A percentile compares a stretch with the other conserved stretches of the same genome.
These are phyloP conservation scores for Pirum gemmata DNA, from an alignment of 78 protist species.

Conservation along the genomic window DNA sequence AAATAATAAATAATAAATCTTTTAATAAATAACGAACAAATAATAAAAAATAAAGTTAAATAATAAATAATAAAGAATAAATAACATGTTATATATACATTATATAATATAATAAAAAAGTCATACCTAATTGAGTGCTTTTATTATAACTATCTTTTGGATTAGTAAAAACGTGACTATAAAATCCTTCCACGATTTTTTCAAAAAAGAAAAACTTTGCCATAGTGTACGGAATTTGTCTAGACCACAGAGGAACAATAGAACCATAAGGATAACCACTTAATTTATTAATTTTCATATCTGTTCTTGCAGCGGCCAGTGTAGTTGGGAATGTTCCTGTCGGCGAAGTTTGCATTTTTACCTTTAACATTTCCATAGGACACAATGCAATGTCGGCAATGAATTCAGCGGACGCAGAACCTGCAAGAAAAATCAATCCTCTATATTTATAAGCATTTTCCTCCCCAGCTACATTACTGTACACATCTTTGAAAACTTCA, in stretches of 20 bases:
- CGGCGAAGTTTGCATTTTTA: slow-evolving; percentile 45
- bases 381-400: slow-evolving; percentile 75
- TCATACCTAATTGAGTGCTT: slow-evolving; percentile 53
- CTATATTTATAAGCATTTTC: slow-evolving; percentile 57
- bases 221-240: slow-evolving; percentile 88
- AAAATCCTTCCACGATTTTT: slow-evolving; percentile 48
- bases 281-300: neutral
- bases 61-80: too few relatives aligned
- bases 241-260: slow-evolving; percentile 68
- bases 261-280: slow-evolving; percentile 54
- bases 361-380: slow-evolving; percentile 66
- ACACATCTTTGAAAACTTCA: slow-evolving; percentile 70
- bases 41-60: too few relatives aligned
- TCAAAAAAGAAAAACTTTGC: slow-evolving; percentile 55
- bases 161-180: slow-evolving; percentile 41
- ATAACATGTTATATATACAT: too few relatives aligned
- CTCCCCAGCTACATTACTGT: slow-evolving; percentile 52
- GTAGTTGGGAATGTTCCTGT: slow-evolving; percentile 45
- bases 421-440: slow-evolving; percentile 60
- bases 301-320: slow-evolving; percentile 27
- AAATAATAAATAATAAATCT: too few relatives aligned
- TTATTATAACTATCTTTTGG: slow-evolving; percentile 36
- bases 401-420: slow-evolving; percentile 68
- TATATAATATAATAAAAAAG: too few relatives aligned
- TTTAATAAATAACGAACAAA: too few relatives aligned